These are phyloP conservation scores for Phytophthora idaei DNA, from an alignment of 352 stramenopile genomes.

Conservation along the genomic window DNA sequence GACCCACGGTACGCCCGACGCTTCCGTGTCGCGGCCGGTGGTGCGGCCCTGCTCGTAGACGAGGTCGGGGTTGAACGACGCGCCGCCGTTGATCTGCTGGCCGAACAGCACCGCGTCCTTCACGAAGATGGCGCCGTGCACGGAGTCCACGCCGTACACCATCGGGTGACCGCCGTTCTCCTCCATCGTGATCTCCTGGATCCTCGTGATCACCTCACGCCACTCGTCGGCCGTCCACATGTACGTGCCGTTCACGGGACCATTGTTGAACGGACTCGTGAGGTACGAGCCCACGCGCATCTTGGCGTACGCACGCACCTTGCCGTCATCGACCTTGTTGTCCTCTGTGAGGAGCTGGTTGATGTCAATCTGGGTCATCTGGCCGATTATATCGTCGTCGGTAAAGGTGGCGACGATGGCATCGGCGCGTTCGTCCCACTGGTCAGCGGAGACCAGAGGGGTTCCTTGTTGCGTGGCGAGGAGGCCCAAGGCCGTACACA, in stretches of 20 bases:
- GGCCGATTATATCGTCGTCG: constrained; percentile 59
- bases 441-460: constrained; percentile 17
- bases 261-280: constrained; percentile 57
- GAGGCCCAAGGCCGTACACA: constrained; percentile 24
- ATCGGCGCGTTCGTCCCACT: constrained; percentile 25
- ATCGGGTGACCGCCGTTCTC: constrained; percentile 45
- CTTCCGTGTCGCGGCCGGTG: constrained; percentile 76
- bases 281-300: constrained; percentile 86
- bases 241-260: constrained; percentile 28
- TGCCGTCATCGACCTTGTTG: constrained; percentile 37
- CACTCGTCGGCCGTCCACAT: constrained; percentile 58
- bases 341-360: constrained; percentile 58
- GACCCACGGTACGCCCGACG: constrained; percentile 84
- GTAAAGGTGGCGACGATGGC: constrained; percentile 29
- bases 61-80: constrained; percentile 82
- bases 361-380: constrained; percentile 91
- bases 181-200: constrained; percentile 72
- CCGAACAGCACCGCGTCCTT: constrained; percentile 69
- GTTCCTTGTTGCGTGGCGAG: constrained; percentile 14
- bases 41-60: constrained; percentile 62
- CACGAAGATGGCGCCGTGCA: constrained; percentile 90
- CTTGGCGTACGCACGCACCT: constrained; percentile 50
- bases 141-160: constrained; percentile 87
- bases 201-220: constrained; percentile 60
- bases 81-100: constrained; percentile 46